Conservation (phyloP, 352 stramenopile genomes). For the Phytophthora hibernalis region DNA sequence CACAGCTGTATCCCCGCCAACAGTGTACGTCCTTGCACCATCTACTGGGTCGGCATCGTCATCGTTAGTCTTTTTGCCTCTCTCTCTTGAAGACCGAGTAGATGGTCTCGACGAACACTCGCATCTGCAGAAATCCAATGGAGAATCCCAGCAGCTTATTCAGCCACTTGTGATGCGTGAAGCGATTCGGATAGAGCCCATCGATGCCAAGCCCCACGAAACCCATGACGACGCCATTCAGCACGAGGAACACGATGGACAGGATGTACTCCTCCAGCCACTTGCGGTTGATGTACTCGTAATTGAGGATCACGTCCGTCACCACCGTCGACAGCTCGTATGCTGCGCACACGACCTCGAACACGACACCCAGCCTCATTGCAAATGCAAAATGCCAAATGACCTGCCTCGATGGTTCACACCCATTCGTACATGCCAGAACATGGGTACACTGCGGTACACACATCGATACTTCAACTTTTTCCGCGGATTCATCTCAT, state of each 20-base stretch:
- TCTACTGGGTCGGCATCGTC: conserved; percentile 1
- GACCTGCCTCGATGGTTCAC: background rate
- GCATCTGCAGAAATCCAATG: conserved; percentile 67
- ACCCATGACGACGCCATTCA: conserved; percentile 68
- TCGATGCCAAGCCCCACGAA: conserved; percentile 67
- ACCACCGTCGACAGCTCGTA: conserved; percentile 78
- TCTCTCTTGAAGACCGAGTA: conserved; percentile 33
- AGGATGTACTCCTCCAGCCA: conserved; percentile 80
- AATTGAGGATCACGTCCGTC: conserved; percentile 77
- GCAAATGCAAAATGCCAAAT: background rate
- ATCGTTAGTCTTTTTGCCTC: conserved; percentile 1
- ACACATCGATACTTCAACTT: no score
- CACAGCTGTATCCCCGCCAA: conserved; percentile 13
- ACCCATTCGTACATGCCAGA: background rate
- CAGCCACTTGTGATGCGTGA: conserved; percentile 28
- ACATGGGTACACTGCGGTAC: no score
- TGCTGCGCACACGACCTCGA: conserved; percentile 50
- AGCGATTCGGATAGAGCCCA: conserved; percentile 43
- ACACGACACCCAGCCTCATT: conserved; percentile 37
- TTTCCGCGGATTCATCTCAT: background rate
- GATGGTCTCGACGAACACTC: conserved; percentile 67
- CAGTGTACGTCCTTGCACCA: background rate
- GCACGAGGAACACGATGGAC: conserved; percentile 70
- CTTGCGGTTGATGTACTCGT: conserved; percentile 73
- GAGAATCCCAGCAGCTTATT: conserved; percentile 51